These are phyloP conservation scores for Dovyalis caffra DNA, from an alignment of 345 rosid genomes.

Conservation along the genomic window DNA sequence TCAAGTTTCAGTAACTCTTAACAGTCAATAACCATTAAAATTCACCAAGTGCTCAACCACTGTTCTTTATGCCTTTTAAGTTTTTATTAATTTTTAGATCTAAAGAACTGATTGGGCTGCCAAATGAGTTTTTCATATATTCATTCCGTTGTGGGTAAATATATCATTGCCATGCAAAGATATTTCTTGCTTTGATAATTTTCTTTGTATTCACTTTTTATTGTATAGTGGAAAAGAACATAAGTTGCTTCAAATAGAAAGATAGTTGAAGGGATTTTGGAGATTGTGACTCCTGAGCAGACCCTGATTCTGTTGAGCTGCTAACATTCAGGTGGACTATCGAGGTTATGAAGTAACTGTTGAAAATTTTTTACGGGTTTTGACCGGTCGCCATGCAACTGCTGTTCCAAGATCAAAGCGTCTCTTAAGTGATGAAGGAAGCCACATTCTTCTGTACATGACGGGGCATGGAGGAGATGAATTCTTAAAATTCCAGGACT, in stretches of 20 bases:
- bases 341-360: conserved; percentile 97
- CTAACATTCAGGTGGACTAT: conserved; percentile 79
- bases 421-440: conserved; percentile 96
- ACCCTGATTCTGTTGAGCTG: conserved; percentile 30
- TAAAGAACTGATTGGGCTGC: background rate
- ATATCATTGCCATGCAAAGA: background rate
- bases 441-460: conserved; percentile 96
- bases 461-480: conserved; percentile 99
- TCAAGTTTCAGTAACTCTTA: background rate
- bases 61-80: background rate
- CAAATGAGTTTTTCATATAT: background rate
- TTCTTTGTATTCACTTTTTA: background rate
- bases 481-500: conserved; percentile 92
- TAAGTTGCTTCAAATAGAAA: background rate
- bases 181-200: background rate
- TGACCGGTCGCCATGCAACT: conserved; percentile 85
- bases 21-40: background rate
- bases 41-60: background rate
- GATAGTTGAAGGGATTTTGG: conserved; percentile 2
- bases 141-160: background rate
- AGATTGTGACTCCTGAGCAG: background rate
- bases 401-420: conserved; percentile 99
- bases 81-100: background rate
- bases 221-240: background rate
- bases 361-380: conserved; percentile 84